Percentiles rank a stretch among this genome's conserved stretches.
Evolutionary conservation across 768 basidiomycete species (phyloP).

Genomic region (Leccinum barrowsii): DNA sequence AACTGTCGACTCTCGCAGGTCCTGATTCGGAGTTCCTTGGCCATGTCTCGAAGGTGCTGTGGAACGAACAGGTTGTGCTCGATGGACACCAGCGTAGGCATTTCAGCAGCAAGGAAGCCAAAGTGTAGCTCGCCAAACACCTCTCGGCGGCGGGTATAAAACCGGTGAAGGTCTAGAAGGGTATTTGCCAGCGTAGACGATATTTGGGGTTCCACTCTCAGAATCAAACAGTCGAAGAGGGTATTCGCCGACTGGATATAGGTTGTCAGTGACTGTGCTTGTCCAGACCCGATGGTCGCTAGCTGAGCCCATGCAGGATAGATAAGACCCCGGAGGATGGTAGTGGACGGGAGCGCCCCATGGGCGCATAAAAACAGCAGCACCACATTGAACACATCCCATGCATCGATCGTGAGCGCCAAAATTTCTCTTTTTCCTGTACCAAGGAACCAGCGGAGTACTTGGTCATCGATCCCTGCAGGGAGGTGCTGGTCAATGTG

Average conservation of each 20-base stretch:
- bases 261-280: slow-evolving; percentile 41
- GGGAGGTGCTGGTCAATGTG: slow-evolving; percentile 78
- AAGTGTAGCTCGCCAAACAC: slow-evolving; percentile 70
- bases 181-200: slow-evolving; percentile 40
- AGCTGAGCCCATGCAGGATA: slow-evolving; percentile 72
- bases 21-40: slow-evolving; percentile 49
- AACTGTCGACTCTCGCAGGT: slow-evolving; percentile 67
- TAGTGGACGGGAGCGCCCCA: slow-evolving; percentile 69
- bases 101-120: slow-evolving; percentile 52
- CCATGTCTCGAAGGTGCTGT: slow-evolving; percentile 45
- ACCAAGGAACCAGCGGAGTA: slow-evolving; percentile 69
- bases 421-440: slow-evolving; percentile 62
- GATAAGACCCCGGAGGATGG: slow-evolving; percentile 68
- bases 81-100: slow-evolving; percentile 68
- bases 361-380: slow-evolving; percentile 57
- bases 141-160: slow-evolving; percentile 64
- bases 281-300: slow-evolving; percentile 38
- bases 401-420: slow-evolving; percentile 56
- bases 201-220: slow-evolving; percentile 47
- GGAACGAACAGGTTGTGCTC: slow-evolving; percentile 59
- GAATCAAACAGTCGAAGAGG: slow-evolving; percentile 57
- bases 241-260: slow-evolving; percentile 62
- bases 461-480: slow-evolving; percentile 63
- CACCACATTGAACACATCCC: slow-evolving; percentile 63
- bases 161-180: slow-evolving; percentile 63